These are phyloP conservation scores for Abrus precatorius DNA, from an alignment of 306 rosid species.

Conservation along the genomic window DNA sequence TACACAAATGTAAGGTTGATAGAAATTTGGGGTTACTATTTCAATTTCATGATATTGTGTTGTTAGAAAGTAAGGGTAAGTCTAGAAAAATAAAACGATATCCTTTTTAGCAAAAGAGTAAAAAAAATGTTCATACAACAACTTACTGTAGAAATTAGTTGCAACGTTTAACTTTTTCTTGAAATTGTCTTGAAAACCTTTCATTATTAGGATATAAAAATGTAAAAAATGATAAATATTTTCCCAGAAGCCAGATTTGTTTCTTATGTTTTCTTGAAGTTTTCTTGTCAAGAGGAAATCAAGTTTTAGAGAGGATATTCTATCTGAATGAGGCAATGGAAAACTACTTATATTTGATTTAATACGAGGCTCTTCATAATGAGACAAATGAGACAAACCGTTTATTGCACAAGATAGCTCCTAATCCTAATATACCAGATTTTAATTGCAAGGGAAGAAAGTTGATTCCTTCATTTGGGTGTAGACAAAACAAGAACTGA, in stretches of 20 bases:
- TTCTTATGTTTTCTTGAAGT: neutral
- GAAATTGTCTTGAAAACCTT: conserved; percentile 19
- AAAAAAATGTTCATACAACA: neutral
- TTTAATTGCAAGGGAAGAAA: conserved; percentile 12
- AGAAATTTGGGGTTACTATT: conserved; percentile 6
- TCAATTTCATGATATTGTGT: conserved; percentile 3
- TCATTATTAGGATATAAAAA: conserved; percentile 11
- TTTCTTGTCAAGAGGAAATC: neutral
- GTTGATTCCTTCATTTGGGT: conserved; percentile 11
- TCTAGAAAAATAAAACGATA: conserved; percentile 1
- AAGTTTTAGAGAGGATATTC: conserved; percentile 4
- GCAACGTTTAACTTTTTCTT: conserved; percentile 31
- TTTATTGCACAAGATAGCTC: conserved; percentile 16
- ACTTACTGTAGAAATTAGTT: neutral
- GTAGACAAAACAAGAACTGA: conserved; percentile 1
- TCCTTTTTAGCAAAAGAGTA: neutral
- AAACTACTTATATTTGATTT: neutral
- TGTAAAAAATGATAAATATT: conserved; percentile 7
- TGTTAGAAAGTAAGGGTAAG: conserved; percentile 32
- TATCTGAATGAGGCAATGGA: neutral
- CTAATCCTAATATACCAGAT: conserved; percentile 28
- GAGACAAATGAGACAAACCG: neutral
- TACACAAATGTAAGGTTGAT: neutral
- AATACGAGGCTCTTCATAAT: conserved; percentile 1
- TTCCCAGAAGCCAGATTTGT: conserved; percentile 15